A percentile compares a stretch with the other conserved stretches of the same genome.
Conservation (phyloP, 2,329 filamentous ascomycete species). For the Metarhizium album region DNA sequence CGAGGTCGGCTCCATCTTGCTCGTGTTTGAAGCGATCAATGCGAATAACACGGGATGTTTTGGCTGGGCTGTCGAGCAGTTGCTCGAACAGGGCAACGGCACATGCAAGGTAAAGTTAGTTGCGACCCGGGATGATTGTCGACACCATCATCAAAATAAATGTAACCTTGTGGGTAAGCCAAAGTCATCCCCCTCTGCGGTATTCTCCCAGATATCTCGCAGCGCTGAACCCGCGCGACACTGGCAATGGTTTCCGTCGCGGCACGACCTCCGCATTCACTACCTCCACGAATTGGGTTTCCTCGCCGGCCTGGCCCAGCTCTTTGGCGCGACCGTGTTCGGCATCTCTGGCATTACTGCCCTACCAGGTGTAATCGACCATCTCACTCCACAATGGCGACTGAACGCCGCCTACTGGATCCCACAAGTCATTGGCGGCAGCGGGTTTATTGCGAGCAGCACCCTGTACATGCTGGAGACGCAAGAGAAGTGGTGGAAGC, state of each 20-base stretch:
- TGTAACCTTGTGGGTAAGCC: conserved; percentile 10
- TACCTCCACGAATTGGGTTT: conserved; percentile 54
- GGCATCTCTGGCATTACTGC: conserved; percentile 53
- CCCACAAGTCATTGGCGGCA: conserved; percentile 50
- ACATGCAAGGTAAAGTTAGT: conserved; percentile 3
- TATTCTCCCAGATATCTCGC: background rate
- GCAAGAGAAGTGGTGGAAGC: conserved; percentile 51
- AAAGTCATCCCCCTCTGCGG: background rate
- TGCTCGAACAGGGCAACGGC: conserved; percentile 19
- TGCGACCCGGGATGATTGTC: conserved; percentile 10
- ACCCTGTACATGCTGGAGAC: conserved; percentile 56
- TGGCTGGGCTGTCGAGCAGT: conserved; percentile 53
- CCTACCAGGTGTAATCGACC: conserved; percentile 38
- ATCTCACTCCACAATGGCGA: conserved; percentile 32
- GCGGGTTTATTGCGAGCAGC: conserved; percentile 48
- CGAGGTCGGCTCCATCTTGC: conserved; percentile 49
- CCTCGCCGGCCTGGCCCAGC: conserved; percentile 43
- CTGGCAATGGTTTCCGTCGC: conserved; percentile 52
- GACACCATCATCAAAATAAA: conserved; percentile 18
- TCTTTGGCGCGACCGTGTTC: conserved; percentile 49
- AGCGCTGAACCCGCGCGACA: conserved; percentile 11
- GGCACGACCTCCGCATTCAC: conserved; percentile 44
- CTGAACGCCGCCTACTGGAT: conserved; percentile 48
- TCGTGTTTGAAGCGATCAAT: conserved; percentile 60
- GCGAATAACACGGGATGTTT: conserved; percentile 55